Conservation (phyloP, 495 filamentous ascomycete species). For the Penicillium macrosclerotiorum region DNA sequence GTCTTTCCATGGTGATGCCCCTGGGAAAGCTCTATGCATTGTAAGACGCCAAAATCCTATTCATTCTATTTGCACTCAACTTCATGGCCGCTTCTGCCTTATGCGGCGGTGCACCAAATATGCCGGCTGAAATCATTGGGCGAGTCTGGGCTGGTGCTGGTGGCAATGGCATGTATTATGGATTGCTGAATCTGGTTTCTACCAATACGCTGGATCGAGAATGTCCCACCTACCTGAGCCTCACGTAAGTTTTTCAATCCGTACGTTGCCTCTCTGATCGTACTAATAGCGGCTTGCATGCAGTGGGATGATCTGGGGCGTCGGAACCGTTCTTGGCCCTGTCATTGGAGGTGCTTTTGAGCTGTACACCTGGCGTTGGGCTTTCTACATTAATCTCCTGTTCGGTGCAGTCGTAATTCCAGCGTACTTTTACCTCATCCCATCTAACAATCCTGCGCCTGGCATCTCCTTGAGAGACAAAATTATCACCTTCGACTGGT, state of each 20-base stretch:
- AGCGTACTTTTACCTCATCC: neutral
- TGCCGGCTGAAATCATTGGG: conserved; percentile 48
- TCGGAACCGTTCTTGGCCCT: conserved; percentile 35
- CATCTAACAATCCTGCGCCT: neutral
- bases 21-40: conserved; percentile 41
- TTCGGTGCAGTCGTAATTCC: neutral
- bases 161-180: conserved; percentile 53
- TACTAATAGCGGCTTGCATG: conserved; percentile 16
- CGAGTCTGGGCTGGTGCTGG: conserved; percentile 39
- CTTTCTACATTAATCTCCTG: conserved; percentile 8
- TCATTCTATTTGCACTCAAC: conserved; percentile 40
- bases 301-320: conserved; percentile 49
- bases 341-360: conserved; percentile 7
- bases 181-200: conserved; percentile 44
- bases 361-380: conserved; percentile 5
- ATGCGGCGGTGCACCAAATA: conserved; percentile 50
- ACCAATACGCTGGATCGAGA: conserved; percentile 42
- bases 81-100: conserved; percentile 49
- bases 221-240: conserved; percentile 46
- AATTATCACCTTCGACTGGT: conserved; percentile 9
- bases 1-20: conserved; percentile 11
- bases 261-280: too few relatives aligned
- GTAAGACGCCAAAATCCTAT: conserved; percentile 54
- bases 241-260: conserved; percentile 15
- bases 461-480: neutral